Percentiles rank a stretch among this genome's conserved stretches.
Conservation (phyloP, 1,284 basidiomycete genomes). For the Abortiporus biennis region DNA sequence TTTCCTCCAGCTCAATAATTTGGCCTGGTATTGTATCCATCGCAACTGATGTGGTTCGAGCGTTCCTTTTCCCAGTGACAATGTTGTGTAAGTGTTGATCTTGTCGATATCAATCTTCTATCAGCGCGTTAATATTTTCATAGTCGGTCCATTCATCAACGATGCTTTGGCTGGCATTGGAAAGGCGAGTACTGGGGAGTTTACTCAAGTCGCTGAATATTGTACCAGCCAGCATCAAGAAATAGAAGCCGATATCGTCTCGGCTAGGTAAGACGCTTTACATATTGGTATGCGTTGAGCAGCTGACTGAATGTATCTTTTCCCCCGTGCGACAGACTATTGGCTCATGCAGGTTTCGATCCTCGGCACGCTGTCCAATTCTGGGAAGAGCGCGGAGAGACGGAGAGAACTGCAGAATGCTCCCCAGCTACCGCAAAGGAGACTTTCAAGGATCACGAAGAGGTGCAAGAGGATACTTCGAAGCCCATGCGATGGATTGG, state of each 20-base stretch:
- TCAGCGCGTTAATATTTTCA: background rate
- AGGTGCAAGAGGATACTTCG: constrained; percentile 12
- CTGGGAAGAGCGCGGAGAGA: constrained; percentile 53
- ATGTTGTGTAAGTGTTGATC: constrained; percentile 46
- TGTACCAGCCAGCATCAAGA: constrained; percentile 76
- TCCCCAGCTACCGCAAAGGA: constrained; percentile 24
- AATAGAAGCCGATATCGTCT: constrained; percentile 87
- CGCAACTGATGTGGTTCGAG: constrained; percentile 65
- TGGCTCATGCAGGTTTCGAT: constrained; percentile 84
- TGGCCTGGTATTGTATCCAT: constrained; percentile 78
- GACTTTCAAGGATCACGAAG: constrained; percentile 5
- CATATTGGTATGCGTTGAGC: background rate
- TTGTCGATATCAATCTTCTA: background rate
- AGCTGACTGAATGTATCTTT: no score
- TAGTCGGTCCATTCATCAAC: constrained; percentile 82
- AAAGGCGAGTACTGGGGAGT: constrained; percentile 67
- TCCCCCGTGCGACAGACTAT: constrained; percentile 45
- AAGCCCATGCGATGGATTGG: constrained; percentile 29
- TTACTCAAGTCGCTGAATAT: constrained; percentile 62
- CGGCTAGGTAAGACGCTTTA: constrained; percentile 52
- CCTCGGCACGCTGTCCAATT: constrained; percentile 68
- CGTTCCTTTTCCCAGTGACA: constrained; percentile 80
- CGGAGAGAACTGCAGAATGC: constrained; percentile 31
- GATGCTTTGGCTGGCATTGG: constrained; percentile 82
- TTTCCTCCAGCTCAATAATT: constrained; percentile 77